Evolutionary conservation across 768 basidiomycete genomes (phyloP).

Genomic region (Glaciozyma antarctica): DNA sequence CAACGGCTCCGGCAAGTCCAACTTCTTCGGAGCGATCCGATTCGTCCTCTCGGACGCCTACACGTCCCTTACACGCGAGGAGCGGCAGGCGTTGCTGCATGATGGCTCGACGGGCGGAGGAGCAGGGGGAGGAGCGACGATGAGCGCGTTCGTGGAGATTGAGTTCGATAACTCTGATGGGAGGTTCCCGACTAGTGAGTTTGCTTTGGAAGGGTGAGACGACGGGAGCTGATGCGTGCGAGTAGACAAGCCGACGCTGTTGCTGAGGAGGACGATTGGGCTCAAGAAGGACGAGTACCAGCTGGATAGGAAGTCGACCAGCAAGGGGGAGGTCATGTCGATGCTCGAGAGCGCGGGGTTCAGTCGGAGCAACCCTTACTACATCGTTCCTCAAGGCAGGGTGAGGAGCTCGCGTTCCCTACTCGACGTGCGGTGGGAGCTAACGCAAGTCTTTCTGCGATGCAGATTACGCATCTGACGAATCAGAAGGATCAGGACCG

Average conservation of each 20-base stretch:
- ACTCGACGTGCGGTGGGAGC: not conserved
- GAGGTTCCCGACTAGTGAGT: conserved; percentile 61
- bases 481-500: conserved; percentile 95
- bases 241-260: conserved; percentile 69
- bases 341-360: conserved; percentile 93
- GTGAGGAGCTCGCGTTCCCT: conserved; percentile 46
- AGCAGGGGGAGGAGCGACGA: conserved; percentile 49
- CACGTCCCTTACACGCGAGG: conserved; percentile 86
- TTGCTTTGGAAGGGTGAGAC: not conserved
- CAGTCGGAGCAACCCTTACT: conserved; percentile 96
- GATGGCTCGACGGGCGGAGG: conserved; percentile 64
- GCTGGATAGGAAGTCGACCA: conserved; percentile 86
- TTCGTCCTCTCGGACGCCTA: conserved; percentile 98
- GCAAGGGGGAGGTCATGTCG: conserved; percentile 96
- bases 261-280: conserved; percentile 86
- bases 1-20: conserved; percentile 97
- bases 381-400: conserved; percentile 95
- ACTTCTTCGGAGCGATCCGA: conserved; percentile 96
- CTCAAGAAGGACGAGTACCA: conserved; percentile 98
- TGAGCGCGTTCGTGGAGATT: conserved; percentile 94
- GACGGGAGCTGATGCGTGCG: not conserved
- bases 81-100: conserved; percentile 83
- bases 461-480: conserved; percentile 83
- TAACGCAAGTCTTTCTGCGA: not conserved
- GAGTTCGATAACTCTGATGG: conserved; percentile 91